Percentiles rank a stretch among this genome's conserved stretches.
Conservation (phyloP, 495 filamentous ascomycete species). For the Penicillium cataractarum region DNA sequence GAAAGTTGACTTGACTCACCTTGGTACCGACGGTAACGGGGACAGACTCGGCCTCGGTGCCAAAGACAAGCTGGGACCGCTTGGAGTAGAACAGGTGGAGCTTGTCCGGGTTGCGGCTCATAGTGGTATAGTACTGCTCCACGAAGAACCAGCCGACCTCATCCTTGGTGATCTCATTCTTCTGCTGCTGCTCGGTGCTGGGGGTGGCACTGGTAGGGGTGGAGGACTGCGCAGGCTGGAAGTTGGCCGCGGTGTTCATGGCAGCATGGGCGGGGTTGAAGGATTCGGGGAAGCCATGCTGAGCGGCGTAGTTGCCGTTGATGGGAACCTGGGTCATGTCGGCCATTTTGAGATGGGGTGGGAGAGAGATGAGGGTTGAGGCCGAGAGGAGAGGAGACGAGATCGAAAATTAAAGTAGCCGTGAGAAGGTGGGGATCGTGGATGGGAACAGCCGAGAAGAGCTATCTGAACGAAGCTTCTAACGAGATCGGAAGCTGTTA, state of each 20-base stretch:
- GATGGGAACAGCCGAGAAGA: conserved; percentile 6
- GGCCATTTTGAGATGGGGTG: conserved; percentile 37
- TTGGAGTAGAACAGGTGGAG: conserved; percentile 88
- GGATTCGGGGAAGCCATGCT: conserved; percentile 46
- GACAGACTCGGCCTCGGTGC: conserved; percentile 83
- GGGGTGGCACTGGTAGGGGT: conserved; percentile 47
- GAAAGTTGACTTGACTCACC: conserved; percentile 56
- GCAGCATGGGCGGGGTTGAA: conserved; percentile 41
- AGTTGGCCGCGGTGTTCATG: conserved; percentile 45
- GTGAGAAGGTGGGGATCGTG: conserved; percentile 16
- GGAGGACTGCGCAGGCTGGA: conserved; percentile 50
- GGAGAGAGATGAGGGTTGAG: conserved; percentile 8
- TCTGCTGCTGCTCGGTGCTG: conserved; percentile 44
- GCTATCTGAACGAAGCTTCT: conserved; percentile 4
- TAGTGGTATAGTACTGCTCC: conserved; percentile 97
- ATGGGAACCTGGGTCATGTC: conserved; percentile 48
- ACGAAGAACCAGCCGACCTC: conserved; percentile 99
- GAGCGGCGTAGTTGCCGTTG: conserved; percentile 50
- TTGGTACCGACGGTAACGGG: conserved; percentile 80
- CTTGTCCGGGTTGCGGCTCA: conserved; percentile 92
- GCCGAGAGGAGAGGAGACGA: conserved; percentile 15
- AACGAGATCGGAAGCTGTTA: not conserved
- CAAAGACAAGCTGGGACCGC: conserved; percentile 79
- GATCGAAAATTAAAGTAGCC: conserved; percentile 25
- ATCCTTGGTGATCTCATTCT: conserved; percentile 65